A percentile compares a stretch with the other conserved stretches of the same genome.
Evolutionary conservation across 768 basidiomycete genomes (phyloP).

Genomic region (Guyanaporus albipodus): DNA sequence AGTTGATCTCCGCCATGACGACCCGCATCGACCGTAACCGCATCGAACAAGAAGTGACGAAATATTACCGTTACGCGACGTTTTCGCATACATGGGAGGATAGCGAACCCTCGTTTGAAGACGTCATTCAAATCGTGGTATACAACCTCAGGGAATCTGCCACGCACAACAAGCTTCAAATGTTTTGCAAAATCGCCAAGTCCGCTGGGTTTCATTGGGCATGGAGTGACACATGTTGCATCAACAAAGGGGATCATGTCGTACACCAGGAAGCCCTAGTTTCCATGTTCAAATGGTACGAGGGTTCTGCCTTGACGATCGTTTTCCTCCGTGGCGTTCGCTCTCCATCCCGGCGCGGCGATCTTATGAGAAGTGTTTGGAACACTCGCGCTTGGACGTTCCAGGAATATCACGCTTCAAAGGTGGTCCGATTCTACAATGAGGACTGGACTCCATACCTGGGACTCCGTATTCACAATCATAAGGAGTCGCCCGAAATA

Average conservation of each 20-base stretch:
- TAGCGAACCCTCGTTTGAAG: not conserved
- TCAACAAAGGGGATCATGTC: not conserved
- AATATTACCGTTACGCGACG: not conserved
- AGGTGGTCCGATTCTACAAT: conserved; percentile 5
- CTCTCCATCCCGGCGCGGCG: not conserved
- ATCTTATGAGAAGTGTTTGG: not conserved
- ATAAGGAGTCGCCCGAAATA: conserved; percentile 4
- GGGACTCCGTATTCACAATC: not conserved
- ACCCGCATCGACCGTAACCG: not conserved
- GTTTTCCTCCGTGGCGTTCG: not conserved
- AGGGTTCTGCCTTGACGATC: not conserved
- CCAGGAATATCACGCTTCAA: conserved; percentile 7
- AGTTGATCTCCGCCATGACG: not conserved
- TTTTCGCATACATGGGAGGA: conserved; percentile 1
- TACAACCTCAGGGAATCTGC: not conserved
- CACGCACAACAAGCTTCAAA: conserved; percentile 3
- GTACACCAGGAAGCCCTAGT: conserved; percentile 2
- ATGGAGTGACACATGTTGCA: conserved; percentile 8
- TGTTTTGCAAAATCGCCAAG: conserved; percentile 3
- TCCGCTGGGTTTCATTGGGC: conserved; percentile 2
- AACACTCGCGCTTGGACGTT: conserved; percentile 1
- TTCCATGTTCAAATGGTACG: conserved; percentile 10
- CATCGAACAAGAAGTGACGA: not conserved
- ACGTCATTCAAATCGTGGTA: not conserved
- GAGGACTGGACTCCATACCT: not conserved